phyloP scores from a whole-genome alignment of 495 filamentous ascomycete genomes.

The Cercophora newfieldiana region DNA sequence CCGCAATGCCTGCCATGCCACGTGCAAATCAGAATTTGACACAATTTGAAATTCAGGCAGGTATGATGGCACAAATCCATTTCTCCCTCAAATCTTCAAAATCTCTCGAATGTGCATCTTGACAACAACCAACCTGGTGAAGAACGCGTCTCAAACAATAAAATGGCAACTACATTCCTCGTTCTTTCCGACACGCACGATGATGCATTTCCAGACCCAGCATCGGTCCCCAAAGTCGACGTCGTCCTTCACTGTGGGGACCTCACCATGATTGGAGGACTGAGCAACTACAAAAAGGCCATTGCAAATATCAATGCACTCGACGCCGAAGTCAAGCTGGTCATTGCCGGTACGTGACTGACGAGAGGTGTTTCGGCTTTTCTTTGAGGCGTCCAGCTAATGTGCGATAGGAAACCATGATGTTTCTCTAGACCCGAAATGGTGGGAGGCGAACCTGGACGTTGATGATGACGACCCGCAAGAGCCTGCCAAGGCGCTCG shows the following conservation, averaged over 20 bases:
- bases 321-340: conserved; percentile 61
- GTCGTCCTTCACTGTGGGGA: conserved; percentile 66
- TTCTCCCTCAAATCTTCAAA: no score
- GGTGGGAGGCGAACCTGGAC: conserved; percentile 15
- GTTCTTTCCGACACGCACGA: conserved; percentile 18
- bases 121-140: no score
- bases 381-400: no score
- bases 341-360: conserved; percentile 55
- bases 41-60: no score
- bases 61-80: no score
- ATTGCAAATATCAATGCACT: conserved; percentile 50
- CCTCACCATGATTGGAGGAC: conserved; percentile 57
- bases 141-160: no score
- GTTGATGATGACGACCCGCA: conserved; percentile 17
- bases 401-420: conserved; percentile 54
- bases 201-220: conserved; percentile 27
- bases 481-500: conserved; percentile 22
- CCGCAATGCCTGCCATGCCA: no score
- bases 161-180: conserved; percentile 7
- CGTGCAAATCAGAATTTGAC: no score
- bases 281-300: conserved; percentile 49
- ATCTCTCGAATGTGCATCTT: no score
- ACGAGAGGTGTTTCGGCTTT: background rate
- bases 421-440: conserved; percentile 59
- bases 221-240: conserved; percentile 47